Evolutionary conservation across 305 asterid genomes (phyloP), one percentile per base, ranked within the genome.

Genomic region (Solanum chacoense): DNA sequence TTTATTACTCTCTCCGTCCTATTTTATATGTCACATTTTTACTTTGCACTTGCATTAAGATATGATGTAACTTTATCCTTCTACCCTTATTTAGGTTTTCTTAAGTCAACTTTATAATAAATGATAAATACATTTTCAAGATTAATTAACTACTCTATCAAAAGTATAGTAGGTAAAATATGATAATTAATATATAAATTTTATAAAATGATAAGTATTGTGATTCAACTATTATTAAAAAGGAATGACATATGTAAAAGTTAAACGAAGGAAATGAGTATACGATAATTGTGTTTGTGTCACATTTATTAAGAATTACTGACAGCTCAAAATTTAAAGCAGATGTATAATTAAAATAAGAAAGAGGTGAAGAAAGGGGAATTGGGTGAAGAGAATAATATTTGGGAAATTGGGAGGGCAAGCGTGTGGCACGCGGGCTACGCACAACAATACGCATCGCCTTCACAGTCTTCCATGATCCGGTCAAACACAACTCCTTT

Each of bases 391-490:
- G 26, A 80, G 85, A 80, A 40, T 80, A 80, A 80, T 80, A 80
- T 80, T 80, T 80, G 67, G 85, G 85, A 80, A 80, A 40, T 80
- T 89, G 90, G 88, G 55, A 84, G 45, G 55, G 89, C 76, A 55
- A 69, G 76, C 85, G 85, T 26, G 74, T 72, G 85, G 72, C 88
- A 18, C 38, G 80, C 24, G 45, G 55, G 11, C 14, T 32, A 73
- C 24, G 31, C 67, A 38, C 85, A 79, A 40, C 9, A 40, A 80
- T 28, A 26, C 16, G 67, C 69, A 80, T 80, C 26, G 37, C 85
- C 37, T 80, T 85, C 88, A 32, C 92, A 71, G 91, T 91, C 90
- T 91, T 89, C 89, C 63, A 89, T 89, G 92, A 88, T 72, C 16
- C 83, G 88, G 92, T 89, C 92, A 89, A 91, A 88, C 14, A 29